These are phyloP conservation scores for Garcia nutans DNA, from an alignment of 345 rosid species.

Conservation along the genomic window DNA sequence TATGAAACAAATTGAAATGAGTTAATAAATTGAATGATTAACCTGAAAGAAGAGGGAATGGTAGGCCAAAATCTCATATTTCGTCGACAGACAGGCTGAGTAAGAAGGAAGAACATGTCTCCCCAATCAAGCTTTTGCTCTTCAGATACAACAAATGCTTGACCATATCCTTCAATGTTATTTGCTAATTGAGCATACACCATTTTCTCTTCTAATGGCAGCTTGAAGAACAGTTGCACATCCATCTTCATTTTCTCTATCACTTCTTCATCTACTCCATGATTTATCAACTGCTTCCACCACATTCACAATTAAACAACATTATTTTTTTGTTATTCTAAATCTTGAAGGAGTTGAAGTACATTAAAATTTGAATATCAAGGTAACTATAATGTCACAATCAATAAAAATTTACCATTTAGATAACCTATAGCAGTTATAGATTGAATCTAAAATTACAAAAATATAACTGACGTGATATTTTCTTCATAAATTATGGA, in stretches of 20 bases:
- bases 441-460: too few relatives aligned
- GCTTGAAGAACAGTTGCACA: conserved; percentile 36
- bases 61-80: conserved; percentile 39
- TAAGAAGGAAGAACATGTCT: conserved; percentile 44
- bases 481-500: too few relatives aligned
- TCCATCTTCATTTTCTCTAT: conserved; percentile 41
- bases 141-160: conserved; percentile 49
- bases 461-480: too few relatives aligned
- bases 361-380: too few relatives aligned
- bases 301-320: too few relatives aligned
- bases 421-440: too few relatives aligned
- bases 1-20: too few relatives aligned
- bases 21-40: not conserved
- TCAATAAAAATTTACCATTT: too few relatives aligned
- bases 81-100: conserved; percentile 30
- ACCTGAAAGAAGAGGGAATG: conserved; percentile 41
- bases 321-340: too few relatives aligned
- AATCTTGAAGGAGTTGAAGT: too few relatives aligned
- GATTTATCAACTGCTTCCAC: conserved; percentile 40
- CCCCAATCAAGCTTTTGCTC: conserved; percentile 59
- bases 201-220: conserved; percentile 44
- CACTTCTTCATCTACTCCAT: conserved; percentile 34
- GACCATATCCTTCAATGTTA: conserved; percentile 51
- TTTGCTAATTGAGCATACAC: conserved; percentile 35
- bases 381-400: too few relatives aligned